Evolutionary conservation across 2,329 filamentous ascomycete species (phyloP), one percentile per base, ranked within the genome.

Genomic region (Sclerotinia subarctica): DNA sequence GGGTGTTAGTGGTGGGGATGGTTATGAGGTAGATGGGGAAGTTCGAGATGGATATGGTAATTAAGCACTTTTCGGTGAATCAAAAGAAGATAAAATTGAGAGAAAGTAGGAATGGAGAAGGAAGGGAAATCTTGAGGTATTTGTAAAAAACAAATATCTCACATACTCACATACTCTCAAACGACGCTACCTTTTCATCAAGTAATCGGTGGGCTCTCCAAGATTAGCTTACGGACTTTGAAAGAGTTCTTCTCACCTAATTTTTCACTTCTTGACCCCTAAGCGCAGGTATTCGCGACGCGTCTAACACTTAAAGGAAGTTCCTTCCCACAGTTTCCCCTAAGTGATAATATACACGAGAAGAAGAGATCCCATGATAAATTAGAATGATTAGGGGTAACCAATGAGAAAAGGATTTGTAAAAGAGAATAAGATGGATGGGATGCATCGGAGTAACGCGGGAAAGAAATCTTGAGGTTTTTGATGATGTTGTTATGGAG

Each of bases 341-440:
- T 73, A 74, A 74, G 70, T 71, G 69, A 70, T 69, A 72, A 69
- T 70, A 54, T 74, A 73, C 71, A 72, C 53, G 70, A 68, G 65
- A 35, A 44, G 49, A 26, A 63, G 29, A 47, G 51, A 57, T 64
- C 52, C 60, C 52, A 66, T 66, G 64, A 66, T 49, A 51, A 58
- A 38, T 26, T 7, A 21, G 42, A 32, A 11, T 35, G 32, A 59
- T 58, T 35, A 66, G 64, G 15, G 13, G 32, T n/a, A 51, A 19
- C 60, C 32, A 64, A 64, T 64, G n/a, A 44, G 60, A 38, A 54
- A 64, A 54, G 10, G 44, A 54, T 64, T 53, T 53, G 60, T 64
- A 64, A 64, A n/a, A 52, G 6, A 15, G 58, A 24, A 24, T 26
- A 38, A n/a, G 21, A 62, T 19, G 29, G 0, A 51, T 38, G 46